Percentiles rank a stretch among this genome's conserved stretches.
Evolutionary conservation across 1,284 basidiomycete genomes (phyloP).

Genomic region (Heterobasidion annosum): DNA sequence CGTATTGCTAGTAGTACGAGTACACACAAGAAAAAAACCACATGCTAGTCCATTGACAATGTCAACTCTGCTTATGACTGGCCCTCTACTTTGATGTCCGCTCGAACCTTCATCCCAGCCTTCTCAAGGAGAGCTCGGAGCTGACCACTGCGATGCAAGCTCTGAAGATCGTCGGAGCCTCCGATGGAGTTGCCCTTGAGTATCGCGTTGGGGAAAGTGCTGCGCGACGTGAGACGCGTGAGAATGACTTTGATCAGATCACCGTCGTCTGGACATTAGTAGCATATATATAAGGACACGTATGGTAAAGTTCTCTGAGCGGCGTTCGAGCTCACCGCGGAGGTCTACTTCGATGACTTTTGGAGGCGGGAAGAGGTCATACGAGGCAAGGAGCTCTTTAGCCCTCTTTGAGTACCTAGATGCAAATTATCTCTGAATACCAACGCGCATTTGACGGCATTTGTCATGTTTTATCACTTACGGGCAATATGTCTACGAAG

Average conservation of each 20-base stretch:
- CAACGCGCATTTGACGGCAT: too few species aligned
- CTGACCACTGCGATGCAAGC: conserved; percentile 34
- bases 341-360: conserved; percentile 69
- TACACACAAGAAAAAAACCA: too few species aligned
- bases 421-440: not conserved
- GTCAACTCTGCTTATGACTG: not conserved
- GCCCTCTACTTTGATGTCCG: not conserved
- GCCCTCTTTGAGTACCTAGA: conserved; percentile 48
- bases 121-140: conserved; percentile 1
- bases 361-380: conserved; percentile 60
- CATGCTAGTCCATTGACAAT: too few species aligned
- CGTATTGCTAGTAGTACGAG: too few species aligned
- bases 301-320: not conserved
- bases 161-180: conserved; percentile 57
- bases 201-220: conserved; percentile 72
- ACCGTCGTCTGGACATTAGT: conserved; percentile 47
- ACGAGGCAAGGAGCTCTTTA: conserved; percentile 58
- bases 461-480: conserved; percentile 21
- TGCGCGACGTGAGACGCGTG: conserved; percentile 51
- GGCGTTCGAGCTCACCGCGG: conserved; percentile 35
- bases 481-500: conserved; percentile 63
- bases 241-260: conserved; percentile 58
- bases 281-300: not conserved
- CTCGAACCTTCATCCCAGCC: not conserved
- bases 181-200: conserved; percentile 61